phyloP scores from a whole-genome alignment of 306 rosid genomes.

The Vigna nakashimae region DNA sequence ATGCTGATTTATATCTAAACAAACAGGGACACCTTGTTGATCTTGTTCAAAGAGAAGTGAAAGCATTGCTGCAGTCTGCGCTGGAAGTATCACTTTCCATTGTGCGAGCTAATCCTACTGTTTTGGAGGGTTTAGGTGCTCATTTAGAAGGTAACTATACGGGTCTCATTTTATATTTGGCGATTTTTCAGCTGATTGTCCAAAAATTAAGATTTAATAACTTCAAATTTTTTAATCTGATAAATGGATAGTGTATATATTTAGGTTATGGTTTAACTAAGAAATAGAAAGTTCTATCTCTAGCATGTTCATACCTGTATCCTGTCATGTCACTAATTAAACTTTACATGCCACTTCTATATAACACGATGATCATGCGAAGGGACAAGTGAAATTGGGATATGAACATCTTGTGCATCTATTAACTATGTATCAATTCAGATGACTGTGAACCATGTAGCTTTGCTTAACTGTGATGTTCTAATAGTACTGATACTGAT shows the following conservation, averaged over 20 bases:
- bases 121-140: conserved; percentile 98
- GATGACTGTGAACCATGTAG: conserved; percentile 20
- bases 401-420: conserved; percentile 13
- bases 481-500: conserved; percentile 46
- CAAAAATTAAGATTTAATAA: neutral
- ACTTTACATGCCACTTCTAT: neutral
- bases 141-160: conserved; percentile 79
- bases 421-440: neutral
- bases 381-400: neutral
- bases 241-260: neutral
- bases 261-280: neutral
- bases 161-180: neutral
- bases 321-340: neutral
- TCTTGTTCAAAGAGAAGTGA: conserved; percentile 95
- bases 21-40: conserved; percentile 92
- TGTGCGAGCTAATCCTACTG: conserved; percentile 93
- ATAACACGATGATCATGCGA: conserved; percentile 9
- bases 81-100: conserved; percentile 79
- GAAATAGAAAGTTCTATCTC: neutral
- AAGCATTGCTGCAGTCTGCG: conserved; percentile 85
- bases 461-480: conserved; percentile 28
- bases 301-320: neutral
- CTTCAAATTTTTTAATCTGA: neutral
- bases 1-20: conserved; percentile 53
- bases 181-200: conserved; percentile 37